phyloP scores from a whole-genome alignment of 2,329 filamentous ascomycete genomes.

The Whalleya microplaca region DNA sequence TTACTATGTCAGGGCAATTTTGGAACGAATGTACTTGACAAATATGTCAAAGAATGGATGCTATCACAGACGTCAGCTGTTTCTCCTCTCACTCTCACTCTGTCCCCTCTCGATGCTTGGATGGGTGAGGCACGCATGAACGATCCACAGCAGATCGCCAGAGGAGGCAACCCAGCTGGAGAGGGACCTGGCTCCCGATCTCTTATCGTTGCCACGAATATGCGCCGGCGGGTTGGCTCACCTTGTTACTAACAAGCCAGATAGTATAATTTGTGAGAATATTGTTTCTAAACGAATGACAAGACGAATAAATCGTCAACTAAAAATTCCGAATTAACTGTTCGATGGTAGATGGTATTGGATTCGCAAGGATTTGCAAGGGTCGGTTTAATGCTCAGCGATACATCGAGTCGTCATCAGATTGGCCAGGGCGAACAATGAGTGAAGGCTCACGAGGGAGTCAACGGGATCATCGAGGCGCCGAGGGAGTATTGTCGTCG shows the following conservation, averaged over 20 bases:
- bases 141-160: conserved; percentile 27
- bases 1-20: conserved; percentile 43
- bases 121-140: conserved; percentile 18
- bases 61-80: conserved; percentile 29
- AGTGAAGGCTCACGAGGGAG: conserved; percentile 29
- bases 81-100: too few species aligned
- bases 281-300: conserved; percentile 39
- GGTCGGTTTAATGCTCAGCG: conserved; percentile 33
- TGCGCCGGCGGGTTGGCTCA: conserved; percentile 18
- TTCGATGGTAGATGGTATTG: conserved; percentile 26
- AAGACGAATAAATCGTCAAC: conserved; percentile 41
- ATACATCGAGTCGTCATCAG: conserved; percentile 35
- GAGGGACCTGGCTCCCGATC: conserved; percentile 13
- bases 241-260: conserved; percentile 36
- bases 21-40: conserved; percentile 53
- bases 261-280: conserved; percentile 13
- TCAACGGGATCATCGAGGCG: conserved; percentile 31
- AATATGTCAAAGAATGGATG: conserved; percentile 46
- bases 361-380: conserved; percentile 30
- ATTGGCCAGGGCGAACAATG: conserved; percentile 26
- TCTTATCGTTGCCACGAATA: not conserved
- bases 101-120: conserved; percentile 1
- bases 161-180: conserved; percentile 4
- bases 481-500: conserved; percentile 37
- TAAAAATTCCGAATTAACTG: conserved; percentile 23